Evolutionary conservation across 805 yeast genomes (phyloP).

Genomic region (Ogataea dorogensis): DNA sequence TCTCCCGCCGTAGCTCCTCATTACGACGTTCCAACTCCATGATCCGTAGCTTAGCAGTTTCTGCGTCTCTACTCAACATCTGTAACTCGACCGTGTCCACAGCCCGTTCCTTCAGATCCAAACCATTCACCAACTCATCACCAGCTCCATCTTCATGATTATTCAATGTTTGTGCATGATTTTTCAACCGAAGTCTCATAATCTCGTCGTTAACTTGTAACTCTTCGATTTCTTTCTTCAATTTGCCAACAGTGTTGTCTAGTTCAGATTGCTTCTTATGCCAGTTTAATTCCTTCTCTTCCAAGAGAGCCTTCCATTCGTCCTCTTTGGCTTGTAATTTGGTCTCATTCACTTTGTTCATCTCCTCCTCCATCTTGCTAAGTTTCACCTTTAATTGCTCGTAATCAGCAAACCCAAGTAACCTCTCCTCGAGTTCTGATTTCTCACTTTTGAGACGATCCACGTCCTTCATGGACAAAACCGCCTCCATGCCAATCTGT

Average conservation of each 20-base stretch:
- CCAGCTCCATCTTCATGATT: conserved; percentile 23
- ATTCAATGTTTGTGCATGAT: conserved; percentile 45
- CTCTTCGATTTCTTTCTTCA: conserved; percentile 59
- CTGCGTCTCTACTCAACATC: conserved; percentile 71
- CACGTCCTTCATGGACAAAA: conserved; percentile 46
- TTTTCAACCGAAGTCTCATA: conserved; percentile 54
- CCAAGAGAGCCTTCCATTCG: conserved; percentile 63
- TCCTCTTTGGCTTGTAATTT: conserved; percentile 69
- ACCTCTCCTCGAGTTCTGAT: conserved; percentile 50
- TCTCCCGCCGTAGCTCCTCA: conserved; percentile 65
- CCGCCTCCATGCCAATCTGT: conserved; percentile 65
- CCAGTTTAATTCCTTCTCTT: conserved; percentile 77
- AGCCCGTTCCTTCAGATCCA: conserved; percentile 28
- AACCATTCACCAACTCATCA: conserved; percentile 6
- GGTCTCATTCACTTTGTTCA: conserved; percentile 52
- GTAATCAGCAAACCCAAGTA: conserved; percentile 71
- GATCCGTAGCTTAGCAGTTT: conserved; percentile 63
- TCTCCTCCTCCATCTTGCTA: conserved; percentile 55
- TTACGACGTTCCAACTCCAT: conserved; percentile 75
- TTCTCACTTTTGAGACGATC: conserved; percentile 52
- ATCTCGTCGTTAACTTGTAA: conserved; percentile 64
- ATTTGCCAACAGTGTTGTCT: conserved; percentile 48
- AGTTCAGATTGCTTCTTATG: conserved; percentile 51
- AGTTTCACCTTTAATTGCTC: conserved; percentile 68
- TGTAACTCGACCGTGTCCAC: conserved; percentile 54